A percentile compares a stretch with the other conserved stretches of the same genome.
phyloP scores from a whole-genome alignment of 2,329 filamentous ascomycete genomes.

The Cladosporium sphaerospermum region DNA sequence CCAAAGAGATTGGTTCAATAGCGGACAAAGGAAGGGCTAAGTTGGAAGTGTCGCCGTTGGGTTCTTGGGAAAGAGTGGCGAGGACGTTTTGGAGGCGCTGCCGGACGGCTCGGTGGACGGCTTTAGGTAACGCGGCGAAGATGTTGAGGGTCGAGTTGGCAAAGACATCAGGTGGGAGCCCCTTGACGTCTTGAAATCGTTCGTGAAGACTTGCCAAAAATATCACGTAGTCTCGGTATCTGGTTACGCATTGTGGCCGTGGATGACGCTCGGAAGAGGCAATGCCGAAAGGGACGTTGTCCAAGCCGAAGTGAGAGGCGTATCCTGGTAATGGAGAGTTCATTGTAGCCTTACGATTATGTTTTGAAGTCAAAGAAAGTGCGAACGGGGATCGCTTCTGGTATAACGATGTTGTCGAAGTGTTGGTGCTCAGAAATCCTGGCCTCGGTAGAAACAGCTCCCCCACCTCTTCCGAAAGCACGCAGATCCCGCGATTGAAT shows the following conservation, averaged over 20 bases:
- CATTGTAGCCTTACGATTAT: constrained; percentile 3
- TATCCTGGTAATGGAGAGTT: constrained; percentile 18
- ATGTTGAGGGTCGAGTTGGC: constrained; percentile 39
- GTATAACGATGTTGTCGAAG: no score
- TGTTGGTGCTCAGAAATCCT: no score
- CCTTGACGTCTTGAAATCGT: constrained; percentile 12
- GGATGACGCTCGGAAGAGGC: constrained; percentile 37
- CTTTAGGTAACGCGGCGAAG: constrained; percentile 41
- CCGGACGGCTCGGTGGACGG: constrained; percentile 32
- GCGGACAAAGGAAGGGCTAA: not conserved
- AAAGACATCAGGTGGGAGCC: constrained; percentile 23
- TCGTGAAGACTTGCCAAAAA: constrained; percentile 37
- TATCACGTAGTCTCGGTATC: constrained; percentile 46
- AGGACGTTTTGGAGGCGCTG: constrained; percentile 32
- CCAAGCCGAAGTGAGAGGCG: constrained; percentile 42
- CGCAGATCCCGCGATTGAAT: no score
- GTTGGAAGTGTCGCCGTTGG: constrained; percentile 11
- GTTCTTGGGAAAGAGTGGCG: constrained; percentile 17
- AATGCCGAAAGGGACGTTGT: constrained; percentile 51
- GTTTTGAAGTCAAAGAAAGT: not conserved
- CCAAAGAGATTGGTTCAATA: constrained; percentile 33
- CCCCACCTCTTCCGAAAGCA: no score
- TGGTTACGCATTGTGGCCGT: constrained; percentile 43
- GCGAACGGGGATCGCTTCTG: no score
- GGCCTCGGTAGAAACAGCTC: no score